Evolutionary conservation across 2,329 filamentous ascomycete species (phyloP), one percentile per base, ranked within the genome.

Genomic region (Chalaropsis thielavioides): DNA sequence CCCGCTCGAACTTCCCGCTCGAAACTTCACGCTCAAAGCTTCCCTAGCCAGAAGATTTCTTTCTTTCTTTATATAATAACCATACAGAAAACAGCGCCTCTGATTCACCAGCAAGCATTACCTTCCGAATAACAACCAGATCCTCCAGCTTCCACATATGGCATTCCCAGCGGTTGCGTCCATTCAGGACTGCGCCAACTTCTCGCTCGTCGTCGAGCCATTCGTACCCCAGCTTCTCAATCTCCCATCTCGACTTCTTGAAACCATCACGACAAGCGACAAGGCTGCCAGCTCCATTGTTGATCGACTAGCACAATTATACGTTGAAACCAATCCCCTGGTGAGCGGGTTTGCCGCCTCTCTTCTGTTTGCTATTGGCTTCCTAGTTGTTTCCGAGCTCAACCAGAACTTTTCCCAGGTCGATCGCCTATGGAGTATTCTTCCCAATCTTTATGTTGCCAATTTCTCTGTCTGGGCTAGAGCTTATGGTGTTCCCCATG

Each of bases 331-430:
- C 19, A 97, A 99, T 73, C 94, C 94, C 0, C 78, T 96, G 51
- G 80, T 96, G 35, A 85, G 83, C 0, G 88, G 84, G 2, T 80
- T 95, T 68, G 86, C 84, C 0, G 82, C 89, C 63, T 87, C 89
- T 2, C 70, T 95, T 19, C 79, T 84, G 49, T 74, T 95, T n/a
- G 84, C 84, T 1, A 81, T 81, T 4, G 71, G 94, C 35, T 88
- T 95, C 71, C 77, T 96, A 27, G 72, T 92, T 40, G 78, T 85
- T 4, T 89, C 91, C 0, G 92, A 97, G 75, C 76, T 90, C 76
- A 97, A 95, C 76, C 83, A 82, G 71, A 99, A 99, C 75, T 96
- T 92, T 74, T 96, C 92, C n/a, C 94, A 99, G 76, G 87, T 99
- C 51, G 94, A 99, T 74, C 85, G 94, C 61, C 77, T 87, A 70